These are phyloP conservation scores for Diaporthe nobilis DNA, from an alignment of 2,329 filamentous ascomycete species.

Conservation along the genomic window DNA sequence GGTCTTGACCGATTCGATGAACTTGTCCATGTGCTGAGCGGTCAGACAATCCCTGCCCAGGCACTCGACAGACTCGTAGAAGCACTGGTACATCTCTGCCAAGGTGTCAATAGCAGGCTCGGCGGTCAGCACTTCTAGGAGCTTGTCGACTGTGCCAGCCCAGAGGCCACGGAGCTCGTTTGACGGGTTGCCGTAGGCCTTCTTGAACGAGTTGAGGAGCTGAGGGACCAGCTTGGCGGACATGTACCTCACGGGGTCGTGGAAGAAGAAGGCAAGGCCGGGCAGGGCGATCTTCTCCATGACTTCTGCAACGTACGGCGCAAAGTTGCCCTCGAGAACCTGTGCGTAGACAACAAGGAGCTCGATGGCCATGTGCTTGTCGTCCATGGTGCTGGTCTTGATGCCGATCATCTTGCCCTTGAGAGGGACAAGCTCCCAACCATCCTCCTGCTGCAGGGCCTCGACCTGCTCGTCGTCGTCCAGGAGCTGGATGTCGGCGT, in stretches of 20 bases:
- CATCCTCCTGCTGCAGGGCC: conserved; percentile 92
- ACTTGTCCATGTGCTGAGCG: conserved; percentile 83
- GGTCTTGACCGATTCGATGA: conserved; percentile 88
- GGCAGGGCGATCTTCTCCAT: conserved; percentile 98
- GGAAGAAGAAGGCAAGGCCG: conserved; percentile 98
- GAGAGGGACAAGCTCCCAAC: conserved; percentile 96
- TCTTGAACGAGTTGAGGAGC: conserved; percentile 93
- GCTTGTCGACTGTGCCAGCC: conserved; percentile 87
- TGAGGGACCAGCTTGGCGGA: conserved; percentile 96
- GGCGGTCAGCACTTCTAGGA: conserved; percentile 92
- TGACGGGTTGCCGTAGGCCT: conserved; percentile 86
- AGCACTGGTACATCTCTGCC: conserved; percentile 99
- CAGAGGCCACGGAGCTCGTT: conserved; percentile 86
- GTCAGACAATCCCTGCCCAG: conserved; percentile 88
- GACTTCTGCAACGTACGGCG: conserved; percentile 90
- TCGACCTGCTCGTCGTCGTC: conserved; percentile 96
- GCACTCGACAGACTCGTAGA: conserved; percentile 98
- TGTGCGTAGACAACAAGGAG: conserved; percentile 97
- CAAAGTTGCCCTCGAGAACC: conserved; percentile 92
- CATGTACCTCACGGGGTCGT: conserved; percentile 95
- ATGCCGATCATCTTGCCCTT: conserved; percentile 99
- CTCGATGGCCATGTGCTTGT: conserved; percentile 99
- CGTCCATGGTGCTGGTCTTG: conserved; percentile 94
- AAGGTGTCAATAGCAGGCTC: conserved; percentile 97
- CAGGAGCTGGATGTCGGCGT: conserved; percentile 95